Evolutionary conservation across 176 grass and related monocot genomes (phyloP).

Genomic region (Microstegium vimineum): DNA sequence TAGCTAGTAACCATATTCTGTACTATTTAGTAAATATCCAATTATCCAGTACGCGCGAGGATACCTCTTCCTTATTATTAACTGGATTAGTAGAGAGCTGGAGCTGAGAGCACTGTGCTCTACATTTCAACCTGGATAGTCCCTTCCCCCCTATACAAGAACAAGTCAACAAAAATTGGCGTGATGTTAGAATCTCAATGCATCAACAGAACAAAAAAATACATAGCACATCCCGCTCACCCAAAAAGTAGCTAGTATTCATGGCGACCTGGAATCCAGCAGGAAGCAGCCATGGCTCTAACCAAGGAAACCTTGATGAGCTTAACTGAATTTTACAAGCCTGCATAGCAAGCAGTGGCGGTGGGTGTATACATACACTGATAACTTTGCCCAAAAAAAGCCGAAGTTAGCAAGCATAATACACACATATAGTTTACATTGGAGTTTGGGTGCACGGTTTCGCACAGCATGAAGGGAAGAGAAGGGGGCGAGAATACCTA

Average conservation of each 20-base stretch:
- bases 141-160: conserved; percentile 8
- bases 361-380: background rate
- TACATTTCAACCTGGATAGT: background rate
- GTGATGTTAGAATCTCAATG: background rate
- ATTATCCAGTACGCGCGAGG: background rate
- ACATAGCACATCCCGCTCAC: background rate
- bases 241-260: background rate
- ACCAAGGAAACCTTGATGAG: background rate
- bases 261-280: background rate
- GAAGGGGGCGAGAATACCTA: background rate
- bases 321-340: conserved; percentile 11
- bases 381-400: background rate
- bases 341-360: conserved; percentile 1
- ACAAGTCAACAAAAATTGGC: background rate
- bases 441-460: background rate
- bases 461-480: background rate
- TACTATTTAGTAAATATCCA: background rate
- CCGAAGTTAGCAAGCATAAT: background rate
- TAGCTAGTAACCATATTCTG: background rate
- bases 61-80: conserved; percentile 29
- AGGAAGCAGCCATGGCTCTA: conserved; percentile 16
- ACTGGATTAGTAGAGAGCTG: conserved; percentile 7
- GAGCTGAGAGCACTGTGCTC: background rate
- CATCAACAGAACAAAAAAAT: background rate
- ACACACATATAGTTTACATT: background rate